Percentiles rank a stretch among this genome's conserved stretches.
These are phyloP conservation scores for Teunomyces panamensis DNA, from an alignment of 805 yeast genomes.

Conservation along the genomic window DNA sequence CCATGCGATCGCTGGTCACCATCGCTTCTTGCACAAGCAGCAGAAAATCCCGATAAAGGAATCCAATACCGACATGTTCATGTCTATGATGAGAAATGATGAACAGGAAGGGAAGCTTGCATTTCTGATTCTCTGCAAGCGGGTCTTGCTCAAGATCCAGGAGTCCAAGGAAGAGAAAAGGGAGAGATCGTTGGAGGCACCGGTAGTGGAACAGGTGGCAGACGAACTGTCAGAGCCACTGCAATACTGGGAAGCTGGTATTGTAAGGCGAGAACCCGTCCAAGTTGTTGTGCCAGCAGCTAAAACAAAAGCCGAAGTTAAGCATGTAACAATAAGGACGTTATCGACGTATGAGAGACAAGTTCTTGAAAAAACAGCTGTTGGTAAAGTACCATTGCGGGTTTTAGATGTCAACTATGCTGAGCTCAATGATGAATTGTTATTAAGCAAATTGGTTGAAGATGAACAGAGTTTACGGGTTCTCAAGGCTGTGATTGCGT, in stretches of 20 bases:
- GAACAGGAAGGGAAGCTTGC: constrained; percentile 13
- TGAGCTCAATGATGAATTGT: constrained; percentile 6
- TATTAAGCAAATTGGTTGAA: constrained; percentile 8
- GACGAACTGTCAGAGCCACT: not conserved
- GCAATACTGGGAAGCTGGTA: constrained; percentile 6
- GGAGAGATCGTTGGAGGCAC: not conserved
- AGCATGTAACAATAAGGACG: not conserved
- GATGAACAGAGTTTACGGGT: constrained; percentile 4
- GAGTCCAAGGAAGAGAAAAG: constrained; percentile 6
- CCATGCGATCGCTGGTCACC: not conserved
- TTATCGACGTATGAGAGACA: not conserved
- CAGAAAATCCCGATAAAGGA: not conserved
- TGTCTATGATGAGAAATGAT: constrained; percentile 11
- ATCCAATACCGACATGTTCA: constrained; percentile 3
- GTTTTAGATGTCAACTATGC: constrained; percentile 8
- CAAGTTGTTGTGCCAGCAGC: not conserved
- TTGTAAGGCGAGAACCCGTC: not conserved
- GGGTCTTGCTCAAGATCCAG: constrained; percentile 12
- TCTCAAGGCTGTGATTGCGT: constrained; percentile 12
- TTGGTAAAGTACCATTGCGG: constrained; percentile 1
- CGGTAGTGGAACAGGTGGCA: not conserved
- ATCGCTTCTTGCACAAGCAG: not conserved
- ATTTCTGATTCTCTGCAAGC: constrained; percentile 12
- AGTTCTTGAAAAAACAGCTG: not conserved
- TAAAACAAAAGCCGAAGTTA: not conserved